phyloP scores from a whole-genome alignment of 352 stramenopile genomes.

The Plasmopara halstedii region DNA sequence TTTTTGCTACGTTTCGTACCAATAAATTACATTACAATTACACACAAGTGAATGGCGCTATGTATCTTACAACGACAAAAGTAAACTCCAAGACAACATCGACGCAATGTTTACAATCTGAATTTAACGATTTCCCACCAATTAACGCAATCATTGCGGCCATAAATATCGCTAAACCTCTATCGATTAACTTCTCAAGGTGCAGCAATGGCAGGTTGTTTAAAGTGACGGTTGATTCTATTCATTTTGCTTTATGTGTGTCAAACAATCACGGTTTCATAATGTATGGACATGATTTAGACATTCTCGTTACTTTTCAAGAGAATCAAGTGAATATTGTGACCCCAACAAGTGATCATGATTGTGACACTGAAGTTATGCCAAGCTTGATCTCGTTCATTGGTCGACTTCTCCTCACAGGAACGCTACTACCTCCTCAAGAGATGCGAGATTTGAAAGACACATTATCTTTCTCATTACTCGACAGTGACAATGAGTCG shows the following conservation, averaged over 20 bases:
- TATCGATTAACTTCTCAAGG: constrained; percentile 1
- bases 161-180: constrained; percentile 4
- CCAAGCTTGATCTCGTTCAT: constrained; percentile 1
- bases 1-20: constrained; percentile 7
- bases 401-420: constrained; percentile 5
- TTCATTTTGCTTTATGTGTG: constrained; percentile 7
- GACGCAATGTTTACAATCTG: constrained; percentile 10
- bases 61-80: constrained; percentile 11
- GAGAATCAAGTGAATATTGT: constrained; percentile 3
- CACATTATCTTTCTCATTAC: constrained; percentile 1
- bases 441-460: constrained; percentile 2
- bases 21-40: constrained; percentile 17
- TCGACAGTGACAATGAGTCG: not conserved
- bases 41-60: constrained; percentile 14
- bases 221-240: constrained; percentile 4
- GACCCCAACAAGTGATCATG: not conserved
- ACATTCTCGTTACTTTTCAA: constrained; percentile 15
- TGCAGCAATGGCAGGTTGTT: constrained; percentile 3
- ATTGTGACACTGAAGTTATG: not conserved
- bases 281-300: constrained; percentile 8
- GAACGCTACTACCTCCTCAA: not conserved
- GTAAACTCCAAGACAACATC: not conserved
- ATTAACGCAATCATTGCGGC: constrained; percentile 17
- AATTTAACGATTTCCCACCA: constrained; percentile 10
- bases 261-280: constrained; percentile 1